Evolutionary conservation across 2,329 filamentous ascomycete genomes (phyloP), one percentile per base, ranked within the genome.

Genomic region (Plectosphaerella sp.): DNA sequence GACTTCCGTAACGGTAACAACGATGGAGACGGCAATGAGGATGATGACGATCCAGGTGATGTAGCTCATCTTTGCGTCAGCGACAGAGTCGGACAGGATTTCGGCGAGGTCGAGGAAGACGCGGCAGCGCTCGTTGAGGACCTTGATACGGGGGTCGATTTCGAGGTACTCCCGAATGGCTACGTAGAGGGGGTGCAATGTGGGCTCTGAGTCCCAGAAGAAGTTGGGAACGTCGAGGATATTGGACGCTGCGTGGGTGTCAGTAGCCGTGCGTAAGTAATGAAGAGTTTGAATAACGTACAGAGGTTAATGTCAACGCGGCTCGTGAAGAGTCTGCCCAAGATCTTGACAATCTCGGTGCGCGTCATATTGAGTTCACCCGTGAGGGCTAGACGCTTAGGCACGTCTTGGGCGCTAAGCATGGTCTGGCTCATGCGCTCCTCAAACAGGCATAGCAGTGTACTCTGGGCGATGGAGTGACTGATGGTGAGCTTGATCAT

Each of bases 401-500:
- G 94, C 3, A 99, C 89, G 64, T 96, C 86, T 69, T 97, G 91
- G 3, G 94, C 93, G 60, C 93, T 88, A 5, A 85, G 76, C 92
- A 99, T 97, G 1, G 95, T 97, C 62, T 90, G 83, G 48, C 88
- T 88, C 93, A 99, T 97, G 53, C 89, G 83, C 70, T 96, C 94
- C 68, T 99, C 94, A 62, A 99, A 99, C 67, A 94, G 91, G 65
- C 88, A 94, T 41, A 99, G 76, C 69, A 97, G 97, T 0, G 94
- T 99, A 68, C 92, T 97, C 70, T 99, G 94, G 1, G 91, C 91
- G 60, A 99, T 97, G 37, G 92, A 94, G 67, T 99, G 94, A 67
- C 89, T 95, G 75, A 99, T 99, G 35, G 93, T 91, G 15, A 99
- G 79, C 72, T 97, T 97, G 67, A 97, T 96, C 93, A 99, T 97